Percentiles rank a stretch among this genome's conserved stretches.
These are phyloP conservation scores for Aspergillus mulundensis DNA, from an alignment of 495 filamentous ascomycete species.

Conservation along the genomic window DNA sequence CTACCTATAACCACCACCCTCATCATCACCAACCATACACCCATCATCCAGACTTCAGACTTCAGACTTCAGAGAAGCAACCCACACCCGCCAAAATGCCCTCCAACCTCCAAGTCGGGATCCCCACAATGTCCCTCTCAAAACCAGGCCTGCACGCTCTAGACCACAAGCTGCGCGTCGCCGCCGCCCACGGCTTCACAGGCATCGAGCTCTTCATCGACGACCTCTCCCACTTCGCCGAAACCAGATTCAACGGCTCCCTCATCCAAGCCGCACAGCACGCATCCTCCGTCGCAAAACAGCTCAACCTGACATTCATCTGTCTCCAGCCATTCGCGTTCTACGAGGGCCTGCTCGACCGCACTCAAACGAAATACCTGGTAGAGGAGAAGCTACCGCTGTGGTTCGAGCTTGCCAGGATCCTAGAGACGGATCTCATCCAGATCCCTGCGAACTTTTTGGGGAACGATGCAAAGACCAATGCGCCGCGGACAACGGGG, in stretches of 20 bases:
- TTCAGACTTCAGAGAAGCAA: not conserved
- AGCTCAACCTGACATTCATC: constrained; percentile 57
- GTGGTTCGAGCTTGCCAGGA: constrained; percentile 65
- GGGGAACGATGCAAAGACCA: constrained; percentile 40
- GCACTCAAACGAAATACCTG: constrained; percentile 50
- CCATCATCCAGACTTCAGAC: not conserved
- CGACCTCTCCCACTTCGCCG: constrained; percentile 63
- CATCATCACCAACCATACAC: not conserved
- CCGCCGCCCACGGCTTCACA: constrained; percentile 58
- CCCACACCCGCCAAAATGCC: constrained; percentile 20
- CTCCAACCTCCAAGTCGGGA: constrained; percentile 33
- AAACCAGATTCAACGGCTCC: constrained; percentile 48
- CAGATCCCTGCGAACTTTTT: constrained; percentile 73
- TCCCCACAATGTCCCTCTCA: constrained; percentile 71
- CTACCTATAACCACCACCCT: not conserved
- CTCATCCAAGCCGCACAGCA: constrained; percentile 56
- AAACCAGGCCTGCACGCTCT: constrained; percentile 63
- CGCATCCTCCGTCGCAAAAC: constrained; percentile 53
- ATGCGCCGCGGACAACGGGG: constrained; percentile 40
- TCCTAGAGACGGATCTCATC: constrained; percentile 65
- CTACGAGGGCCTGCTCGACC: constrained; percentile 72
- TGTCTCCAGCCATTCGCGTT: constrained; percentile 76
- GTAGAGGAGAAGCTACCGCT: constrained; percentile 57
- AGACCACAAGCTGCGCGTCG: constrained; percentile 60
- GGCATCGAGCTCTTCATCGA: constrained; percentile 80